Percentiles rank a stretch among this genome's conserved stretches.
These are phyloP conservation scores for Phyllosticta citribraziliensis DNA, from an alignment of 2,329 filamentous ascomycete species.

Conservation along the genomic window DNA sequence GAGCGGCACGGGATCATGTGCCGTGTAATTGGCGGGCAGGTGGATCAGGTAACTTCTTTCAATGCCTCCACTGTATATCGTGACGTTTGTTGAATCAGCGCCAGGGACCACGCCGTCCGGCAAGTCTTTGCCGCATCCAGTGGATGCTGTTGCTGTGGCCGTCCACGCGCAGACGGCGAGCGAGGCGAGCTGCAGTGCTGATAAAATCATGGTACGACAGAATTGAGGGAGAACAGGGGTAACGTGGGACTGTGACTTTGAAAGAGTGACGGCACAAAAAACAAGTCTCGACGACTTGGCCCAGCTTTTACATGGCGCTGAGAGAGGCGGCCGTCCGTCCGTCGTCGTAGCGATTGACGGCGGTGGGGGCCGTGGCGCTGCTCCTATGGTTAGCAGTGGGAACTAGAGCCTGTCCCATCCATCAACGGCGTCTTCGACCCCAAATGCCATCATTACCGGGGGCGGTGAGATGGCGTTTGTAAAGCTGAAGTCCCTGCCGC, in stretches of 20 bases:
- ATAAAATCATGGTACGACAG: background rate
- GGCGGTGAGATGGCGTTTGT: background rate
- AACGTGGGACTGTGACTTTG: background rate
- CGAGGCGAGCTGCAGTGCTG: background rate
- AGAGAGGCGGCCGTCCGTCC: background rate
- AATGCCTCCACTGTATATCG: constrained; percentile 19
- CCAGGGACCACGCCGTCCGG: constrained; percentile 17
- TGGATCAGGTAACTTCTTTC: constrained; percentile 29
- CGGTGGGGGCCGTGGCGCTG: background rate
- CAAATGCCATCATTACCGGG: background rate
- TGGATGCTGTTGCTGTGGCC: background rate
- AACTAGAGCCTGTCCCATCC: background rate
- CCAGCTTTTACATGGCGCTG: background rate
- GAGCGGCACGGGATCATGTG: constrained; percentile 27
- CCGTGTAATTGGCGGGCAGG: constrained; percentile 31
- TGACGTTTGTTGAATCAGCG: constrained; percentile 16
- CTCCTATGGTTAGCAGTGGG: background rate
- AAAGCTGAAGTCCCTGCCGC: background rate
- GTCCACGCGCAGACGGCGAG: background rate
- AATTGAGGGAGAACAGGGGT: background rate
- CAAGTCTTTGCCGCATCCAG: constrained; percentile 15
- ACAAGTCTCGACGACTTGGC: background rate
- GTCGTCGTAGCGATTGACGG: background rate
- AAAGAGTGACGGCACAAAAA: background rate
- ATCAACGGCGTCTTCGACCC: background rate